A percentile compares a stretch with the other conserved stretches of the same genome.
Evolutionary conservation across 257 asterid genomes (phyloP).

Genomic region (Paulownia fortunei): DNA sequence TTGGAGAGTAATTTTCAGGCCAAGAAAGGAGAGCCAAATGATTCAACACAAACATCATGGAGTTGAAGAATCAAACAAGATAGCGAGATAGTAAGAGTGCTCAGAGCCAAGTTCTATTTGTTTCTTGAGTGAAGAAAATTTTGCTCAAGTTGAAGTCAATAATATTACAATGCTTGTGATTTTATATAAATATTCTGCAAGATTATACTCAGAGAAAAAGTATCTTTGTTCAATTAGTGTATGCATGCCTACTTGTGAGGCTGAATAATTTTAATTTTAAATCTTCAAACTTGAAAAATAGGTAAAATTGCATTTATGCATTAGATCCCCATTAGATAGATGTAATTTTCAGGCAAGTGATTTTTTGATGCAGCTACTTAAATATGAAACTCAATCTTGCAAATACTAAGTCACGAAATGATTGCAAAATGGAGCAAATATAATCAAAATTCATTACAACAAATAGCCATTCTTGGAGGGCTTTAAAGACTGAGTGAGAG

Average conservation of each 20-base stretch:
- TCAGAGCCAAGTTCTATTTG: constrained; percentile 21
- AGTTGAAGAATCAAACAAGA: constrained; percentile 13
- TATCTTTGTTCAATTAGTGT: background rate
- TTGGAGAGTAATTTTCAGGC: constrained; percentile 18
- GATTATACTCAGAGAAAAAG: background rate
- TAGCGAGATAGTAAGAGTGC: background rate
- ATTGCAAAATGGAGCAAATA: too few relatives aligned
- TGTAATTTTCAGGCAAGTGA: too few relatives aligned
- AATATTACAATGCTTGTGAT: constrained; percentile 27
- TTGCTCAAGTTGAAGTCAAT: constrained; percentile 36
- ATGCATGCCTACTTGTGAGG: too few relatives aligned
- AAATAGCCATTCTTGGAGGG: too few relatives aligned
- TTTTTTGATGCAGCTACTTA: too few relatives aligned
- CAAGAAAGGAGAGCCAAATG: background rate
- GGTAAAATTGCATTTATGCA: background rate
- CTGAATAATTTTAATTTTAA: too few relatives aligned
- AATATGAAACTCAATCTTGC: too few relatives aligned
- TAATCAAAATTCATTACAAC: too few relatives aligned
- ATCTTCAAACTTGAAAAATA: background rate
- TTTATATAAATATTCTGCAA: background rate
- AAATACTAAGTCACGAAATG: too few relatives aligned
- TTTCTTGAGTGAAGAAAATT: constrained; percentile 37
- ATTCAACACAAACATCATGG: background rate
- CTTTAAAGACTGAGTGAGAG: too few relatives aligned
- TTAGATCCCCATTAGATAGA: background rate